A percentile compares a stretch with the other conserved stretches of the same genome.
Evolutionary conservation across 2,329 filamentous ascomycete genomes (phyloP).

Genomic region (Laburnicola sp.): DNA sequence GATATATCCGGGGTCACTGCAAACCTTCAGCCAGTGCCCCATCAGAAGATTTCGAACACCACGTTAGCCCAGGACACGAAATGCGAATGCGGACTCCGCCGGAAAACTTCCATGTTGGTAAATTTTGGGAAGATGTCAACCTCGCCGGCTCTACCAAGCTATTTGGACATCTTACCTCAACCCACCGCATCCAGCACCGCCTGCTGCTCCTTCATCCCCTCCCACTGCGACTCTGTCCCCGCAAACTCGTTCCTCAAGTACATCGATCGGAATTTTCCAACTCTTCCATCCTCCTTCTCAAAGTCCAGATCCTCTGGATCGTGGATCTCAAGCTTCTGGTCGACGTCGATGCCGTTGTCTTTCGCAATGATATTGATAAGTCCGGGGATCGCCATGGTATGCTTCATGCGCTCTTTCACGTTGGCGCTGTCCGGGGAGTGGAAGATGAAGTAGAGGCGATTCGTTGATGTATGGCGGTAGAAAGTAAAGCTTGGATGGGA

Average conservation of each 20-base stretch:
- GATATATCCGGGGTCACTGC: too few species aligned
- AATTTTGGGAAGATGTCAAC: too few species aligned
- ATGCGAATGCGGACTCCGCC: too few species aligned
- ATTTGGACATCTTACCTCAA: neutral
- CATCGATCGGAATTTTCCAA: constrained; percentile 27
- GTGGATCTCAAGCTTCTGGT: constrained; percentile 36
- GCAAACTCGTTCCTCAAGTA: constrained; percentile 22
- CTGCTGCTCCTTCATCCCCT: constrained; percentile 18
- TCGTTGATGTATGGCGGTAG: constrained; percentile 24
- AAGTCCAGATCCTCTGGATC: constrained; percentile 28
- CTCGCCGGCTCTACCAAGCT: neutral
- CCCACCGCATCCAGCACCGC: constrained; percentile 14
- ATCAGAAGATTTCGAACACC: too few species aligned
- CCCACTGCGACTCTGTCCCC: constrained; percentile 30
- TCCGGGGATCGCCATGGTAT: constrained; percentile 34
- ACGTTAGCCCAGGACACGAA: too few species aligned
- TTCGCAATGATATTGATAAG: constrained; percentile 34
- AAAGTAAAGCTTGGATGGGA: constrained; percentile 31
- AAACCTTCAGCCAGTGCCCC: too few species aligned
- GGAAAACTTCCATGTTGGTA: too few species aligned
- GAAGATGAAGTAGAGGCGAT: constrained; percentile 30
- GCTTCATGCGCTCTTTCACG: constrained; percentile 34
- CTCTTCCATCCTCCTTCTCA: constrained; percentile 14
- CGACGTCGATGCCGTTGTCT: constrained; percentile 24
- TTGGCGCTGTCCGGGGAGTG: constrained; percentile 27